Evolutionary conservation across 176 grass and related monocot species (phyloP).

Genomic region (barley (Hordeum vulgare)): DNA sequence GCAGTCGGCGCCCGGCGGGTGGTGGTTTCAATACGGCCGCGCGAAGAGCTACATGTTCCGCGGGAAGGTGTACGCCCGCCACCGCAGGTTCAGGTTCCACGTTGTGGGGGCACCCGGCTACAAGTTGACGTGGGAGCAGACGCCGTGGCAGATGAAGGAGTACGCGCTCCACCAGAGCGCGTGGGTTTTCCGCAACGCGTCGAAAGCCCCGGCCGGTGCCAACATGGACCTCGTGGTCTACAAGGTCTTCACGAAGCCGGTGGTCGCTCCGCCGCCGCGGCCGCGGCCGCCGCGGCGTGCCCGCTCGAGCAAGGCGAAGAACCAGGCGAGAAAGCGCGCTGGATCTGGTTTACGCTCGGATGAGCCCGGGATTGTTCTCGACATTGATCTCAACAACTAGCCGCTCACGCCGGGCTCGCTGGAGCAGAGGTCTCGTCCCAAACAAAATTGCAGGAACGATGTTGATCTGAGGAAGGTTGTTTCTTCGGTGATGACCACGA

Average conservation of each 20-base stretch:
- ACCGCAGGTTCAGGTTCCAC: background rate
- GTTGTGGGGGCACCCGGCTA: background rate
- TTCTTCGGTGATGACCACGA: too few species aligned
- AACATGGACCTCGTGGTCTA: background rate
- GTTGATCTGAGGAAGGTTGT: too few species aligned
- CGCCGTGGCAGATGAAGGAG: slow-evolving; percentile 14
- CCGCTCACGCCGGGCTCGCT: too few species aligned
- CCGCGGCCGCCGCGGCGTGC: background rate
- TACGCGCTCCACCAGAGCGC: background rate
- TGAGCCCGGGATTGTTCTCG: background rate
- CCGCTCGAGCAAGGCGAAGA: background rate
- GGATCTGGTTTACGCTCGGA: background rate
- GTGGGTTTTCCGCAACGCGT: background rate
- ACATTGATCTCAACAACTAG: background rate
- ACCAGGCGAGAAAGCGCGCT: background rate
- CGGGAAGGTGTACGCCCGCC: background rate
- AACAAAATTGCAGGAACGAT: too few species aligned
- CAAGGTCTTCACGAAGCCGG: background rate
- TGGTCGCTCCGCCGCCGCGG: background rate
- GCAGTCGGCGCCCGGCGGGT: background rate
- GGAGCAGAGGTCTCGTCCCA: too few species aligned
- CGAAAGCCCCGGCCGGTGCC: background rate
- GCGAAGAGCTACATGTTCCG: background rate
- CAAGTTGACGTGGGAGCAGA: background rate
- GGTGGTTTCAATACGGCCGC: background rate